A percentile compares a stretch with the other conserved stretches of the same genome.
Conservation (phyloP, 164 flowering plant genomes). For the Litsea cubeba region DNA sequence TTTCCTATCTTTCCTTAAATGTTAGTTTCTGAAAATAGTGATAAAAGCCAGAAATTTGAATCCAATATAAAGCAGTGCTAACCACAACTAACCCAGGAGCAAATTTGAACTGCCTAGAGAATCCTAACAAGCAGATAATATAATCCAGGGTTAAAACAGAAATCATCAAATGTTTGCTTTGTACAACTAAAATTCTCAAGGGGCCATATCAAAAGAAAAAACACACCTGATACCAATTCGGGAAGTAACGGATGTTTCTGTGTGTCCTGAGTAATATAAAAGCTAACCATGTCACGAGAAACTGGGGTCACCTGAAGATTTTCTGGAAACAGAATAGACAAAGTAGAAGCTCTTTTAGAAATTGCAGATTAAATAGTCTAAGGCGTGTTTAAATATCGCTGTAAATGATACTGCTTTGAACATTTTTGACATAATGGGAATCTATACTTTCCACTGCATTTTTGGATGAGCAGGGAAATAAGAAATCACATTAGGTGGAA, state of each 20-base stretch:
- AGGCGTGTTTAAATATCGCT: neutral
- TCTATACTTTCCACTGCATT: too few species aligned
- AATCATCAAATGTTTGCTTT: neutral
- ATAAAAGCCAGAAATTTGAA: too few species aligned
- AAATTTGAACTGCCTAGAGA: too few species aligned
- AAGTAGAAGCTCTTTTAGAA: neutral
- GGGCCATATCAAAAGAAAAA: neutral
- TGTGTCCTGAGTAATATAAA: constrained; percentile 89
- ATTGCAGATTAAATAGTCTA: neutral
- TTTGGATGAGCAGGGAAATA: neutral
- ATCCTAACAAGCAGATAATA: too few species aligned
- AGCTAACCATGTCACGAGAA: constrained; percentile 73
- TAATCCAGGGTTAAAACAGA: too few species aligned
- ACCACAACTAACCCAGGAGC: too few species aligned
- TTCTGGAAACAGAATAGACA: constrained; percentile 32
- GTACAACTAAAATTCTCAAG: neutral
- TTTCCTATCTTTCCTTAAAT: too few species aligned
- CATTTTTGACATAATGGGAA: neutral
- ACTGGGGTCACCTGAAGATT: constrained; percentile 47
- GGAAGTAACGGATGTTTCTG: constrained; percentile 84
- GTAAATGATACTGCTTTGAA: neutral
- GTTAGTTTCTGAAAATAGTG: too few species aligned
- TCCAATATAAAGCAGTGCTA: too few species aligned
- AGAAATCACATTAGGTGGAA: neutral
- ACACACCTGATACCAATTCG: constrained; percentile 66